Conservation (phyloP, 805 yeast species). For the Yueomyces sp. region DNA sequence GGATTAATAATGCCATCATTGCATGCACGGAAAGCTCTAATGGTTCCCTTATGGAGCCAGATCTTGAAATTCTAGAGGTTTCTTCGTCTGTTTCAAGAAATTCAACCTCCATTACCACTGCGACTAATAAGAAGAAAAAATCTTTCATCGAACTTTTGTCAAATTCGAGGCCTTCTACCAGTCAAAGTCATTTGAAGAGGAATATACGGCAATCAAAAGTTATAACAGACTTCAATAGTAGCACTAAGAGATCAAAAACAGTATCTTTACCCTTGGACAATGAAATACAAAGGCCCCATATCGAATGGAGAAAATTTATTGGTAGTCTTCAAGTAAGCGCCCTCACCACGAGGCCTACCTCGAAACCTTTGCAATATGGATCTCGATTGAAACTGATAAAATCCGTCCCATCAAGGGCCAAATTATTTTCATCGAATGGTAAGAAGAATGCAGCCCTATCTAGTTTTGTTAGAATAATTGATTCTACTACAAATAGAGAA, state of each 20-base stretch:
- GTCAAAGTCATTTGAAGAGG: too few relatives aligned
- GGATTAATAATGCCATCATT: slow-evolving; percentile 28
- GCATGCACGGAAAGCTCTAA: slow-evolving; percentile 17
- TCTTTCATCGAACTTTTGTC: too few relatives aligned
- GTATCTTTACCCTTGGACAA: slow-evolving; percentile 1
- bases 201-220: too few relatives aligned
- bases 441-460: slow-evolving; percentile 16
- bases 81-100: too few relatives aligned
- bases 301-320: slow-evolving; percentile 33
- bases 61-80: too few relatives aligned
- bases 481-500: slow-evolving; percentile 31
- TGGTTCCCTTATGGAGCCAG: too few relatives aligned
- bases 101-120: too few relatives aligned
- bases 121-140: too few relatives aligned
- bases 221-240: neutral
- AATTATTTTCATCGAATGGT: slow-evolving; percentile 13
- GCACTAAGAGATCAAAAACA: neutral
- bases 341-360: slow-evolving; percentile 60
- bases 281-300: slow-evolving; percentile 4
- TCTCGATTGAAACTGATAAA: slow-evolving; percentile 30
- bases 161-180: too few relatives aligned
- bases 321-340: slow-evolving; percentile 51
- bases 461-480: slow-evolving; percentile 23
- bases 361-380: slow-evolving; percentile 30
- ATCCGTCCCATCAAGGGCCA: slow-evolving; percentile 11